Conservation (phyloP, 805 yeast genomes). For the Debaryomyces tyrocola region DNA sequence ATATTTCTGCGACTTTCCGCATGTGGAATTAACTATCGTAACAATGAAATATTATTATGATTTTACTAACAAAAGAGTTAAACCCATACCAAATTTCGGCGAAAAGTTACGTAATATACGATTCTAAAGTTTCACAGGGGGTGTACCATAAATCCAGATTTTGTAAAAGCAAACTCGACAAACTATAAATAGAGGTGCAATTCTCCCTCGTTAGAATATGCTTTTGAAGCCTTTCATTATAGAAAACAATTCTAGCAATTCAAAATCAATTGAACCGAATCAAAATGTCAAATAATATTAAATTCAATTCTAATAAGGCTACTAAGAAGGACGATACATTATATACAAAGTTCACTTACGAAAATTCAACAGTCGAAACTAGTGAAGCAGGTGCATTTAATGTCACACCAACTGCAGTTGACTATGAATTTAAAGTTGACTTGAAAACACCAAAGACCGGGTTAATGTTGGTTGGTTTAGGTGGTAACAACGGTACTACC, state of each 20-base stretch:
- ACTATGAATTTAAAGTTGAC: slow-evolving; percentile 85
- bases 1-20: neutral
- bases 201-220: neutral
- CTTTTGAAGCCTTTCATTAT: neutral
- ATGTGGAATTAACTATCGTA: neutral
- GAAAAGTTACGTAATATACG: neutral
- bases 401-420: slow-evolving; percentile 70
- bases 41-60: neutral
- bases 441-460: slow-evolving; percentile 83
- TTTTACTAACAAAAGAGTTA: neutral
- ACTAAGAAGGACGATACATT: slow-evolving; percentile 50
- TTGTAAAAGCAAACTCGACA: neutral
- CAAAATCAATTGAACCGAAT: neutral
- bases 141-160: neutral
- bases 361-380: slow-evolving; percentile 70
- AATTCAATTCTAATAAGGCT: slow-evolving; percentile 57
- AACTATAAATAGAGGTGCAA: slow-evolving; percentile 1
- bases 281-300: slow-evolving; percentile 38
- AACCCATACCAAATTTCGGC: neutral
- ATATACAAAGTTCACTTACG: slow-evolving; percentile 65
- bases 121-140: neutral
- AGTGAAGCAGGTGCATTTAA: slow-evolving; percentile 49
- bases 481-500: slow-evolving; percentile 96
- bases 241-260: neutral
- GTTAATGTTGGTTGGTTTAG: slow-evolving; percentile 86